Conservation (phyloP, 2,329 filamentous ascomycete genomes). For the Chlorencoelia australis region DNA sequence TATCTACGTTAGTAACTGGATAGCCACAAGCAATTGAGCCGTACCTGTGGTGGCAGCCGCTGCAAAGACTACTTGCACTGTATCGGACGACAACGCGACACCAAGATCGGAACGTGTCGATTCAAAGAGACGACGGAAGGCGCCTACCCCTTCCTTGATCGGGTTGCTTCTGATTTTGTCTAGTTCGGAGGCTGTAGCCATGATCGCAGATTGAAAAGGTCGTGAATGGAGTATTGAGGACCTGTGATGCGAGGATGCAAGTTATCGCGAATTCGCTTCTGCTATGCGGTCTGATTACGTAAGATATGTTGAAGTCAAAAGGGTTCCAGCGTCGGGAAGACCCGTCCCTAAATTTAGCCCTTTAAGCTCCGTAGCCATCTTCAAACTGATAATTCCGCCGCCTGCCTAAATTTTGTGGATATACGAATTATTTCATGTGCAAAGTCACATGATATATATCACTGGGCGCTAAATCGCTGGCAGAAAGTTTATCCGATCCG, state of each 20-base stretch:
- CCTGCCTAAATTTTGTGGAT: not conserved
- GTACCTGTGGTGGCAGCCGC: constrained; percentile 5
- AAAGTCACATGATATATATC: not conserved
- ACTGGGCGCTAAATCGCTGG: not conserved
- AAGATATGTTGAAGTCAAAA: no score
- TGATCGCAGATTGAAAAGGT: constrained; percentile 9
- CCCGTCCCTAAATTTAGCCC: not conserved
- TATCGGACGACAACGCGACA: constrained; percentile 10
- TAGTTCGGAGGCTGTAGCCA: constrained; percentile 14
- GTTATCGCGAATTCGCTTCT: no score
- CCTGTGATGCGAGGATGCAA: not conserved
- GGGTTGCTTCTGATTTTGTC: constrained; percentile 12
- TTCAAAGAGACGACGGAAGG: constrained; percentile 16
- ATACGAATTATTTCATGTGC: not conserved
- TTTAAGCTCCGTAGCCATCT: not conserved
- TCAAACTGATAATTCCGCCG: not conserved
- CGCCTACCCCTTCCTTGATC: constrained; percentile 10
- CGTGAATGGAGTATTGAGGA: constrained; percentile 5
- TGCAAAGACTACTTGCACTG: constrained; percentile 13
- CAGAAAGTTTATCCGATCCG: not conserved
- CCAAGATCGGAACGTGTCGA: constrained; percentile 11
- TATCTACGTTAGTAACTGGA: constrained; percentile 7
- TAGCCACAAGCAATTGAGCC: constrained; percentile 4
- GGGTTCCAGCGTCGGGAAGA: not conserved
- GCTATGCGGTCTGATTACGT: no score